A percentile compares a stretch with the other conserved stretches of the same genome.
Conservation (phyloP, 495 filamentous ascomycete genomes). For the Aspergillus wentii region DNA sequence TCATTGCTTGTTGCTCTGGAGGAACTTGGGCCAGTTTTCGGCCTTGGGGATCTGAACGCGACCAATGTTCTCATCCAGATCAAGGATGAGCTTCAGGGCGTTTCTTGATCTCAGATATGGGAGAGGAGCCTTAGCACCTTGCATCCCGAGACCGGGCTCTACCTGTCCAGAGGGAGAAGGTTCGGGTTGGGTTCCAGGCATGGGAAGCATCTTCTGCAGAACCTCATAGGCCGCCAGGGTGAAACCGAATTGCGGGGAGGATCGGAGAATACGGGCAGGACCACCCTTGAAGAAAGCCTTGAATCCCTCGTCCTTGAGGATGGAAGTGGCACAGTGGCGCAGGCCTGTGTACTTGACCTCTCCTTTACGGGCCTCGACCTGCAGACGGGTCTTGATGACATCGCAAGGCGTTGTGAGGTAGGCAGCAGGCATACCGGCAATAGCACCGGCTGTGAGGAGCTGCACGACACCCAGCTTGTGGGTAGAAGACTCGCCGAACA, state of each 20-base stretch:
- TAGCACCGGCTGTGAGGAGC: constrained; percentile 90
- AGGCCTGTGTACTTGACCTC: constrained; percentile 81
- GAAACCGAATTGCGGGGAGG: constrained; percentile 96
- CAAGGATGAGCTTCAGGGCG: constrained; percentile 94
- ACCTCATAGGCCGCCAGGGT: constrained; percentile 94
- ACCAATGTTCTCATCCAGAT: constrained; percentile 89
- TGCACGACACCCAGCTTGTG: constrained; percentile 91
- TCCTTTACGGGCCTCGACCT: constrained; percentile 95
- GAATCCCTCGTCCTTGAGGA: constrained; percentile 88
- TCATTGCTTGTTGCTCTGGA: constrained; percentile 30
- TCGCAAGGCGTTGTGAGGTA: constrained; percentile 97
- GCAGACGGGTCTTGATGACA: constrained; percentile 97
- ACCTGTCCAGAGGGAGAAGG: constrained; percentile 36
- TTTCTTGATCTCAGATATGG: constrained; percentile 85
- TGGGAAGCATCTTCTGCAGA: constrained; percentile 75
- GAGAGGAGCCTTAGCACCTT: constrained; percentile 59
- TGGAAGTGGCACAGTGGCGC: constrained; percentile 78
- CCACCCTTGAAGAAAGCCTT: constrained; percentile 98
- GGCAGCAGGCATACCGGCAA: constrained; percentile 97
- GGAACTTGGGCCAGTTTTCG: constrained; percentile 39
- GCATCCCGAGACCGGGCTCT: constrained; percentile 52
- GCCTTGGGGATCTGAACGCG: constrained; percentile 53
- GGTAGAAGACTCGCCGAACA: constrained; percentile 84
- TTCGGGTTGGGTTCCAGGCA: constrained; percentile 61
- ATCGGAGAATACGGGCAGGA: constrained; percentile 87